These are phyloP conservation scores for Pleodorina starrii DNA, from an alignment of 139 green algal genomes.

Conservation along the genomic window DNA sequence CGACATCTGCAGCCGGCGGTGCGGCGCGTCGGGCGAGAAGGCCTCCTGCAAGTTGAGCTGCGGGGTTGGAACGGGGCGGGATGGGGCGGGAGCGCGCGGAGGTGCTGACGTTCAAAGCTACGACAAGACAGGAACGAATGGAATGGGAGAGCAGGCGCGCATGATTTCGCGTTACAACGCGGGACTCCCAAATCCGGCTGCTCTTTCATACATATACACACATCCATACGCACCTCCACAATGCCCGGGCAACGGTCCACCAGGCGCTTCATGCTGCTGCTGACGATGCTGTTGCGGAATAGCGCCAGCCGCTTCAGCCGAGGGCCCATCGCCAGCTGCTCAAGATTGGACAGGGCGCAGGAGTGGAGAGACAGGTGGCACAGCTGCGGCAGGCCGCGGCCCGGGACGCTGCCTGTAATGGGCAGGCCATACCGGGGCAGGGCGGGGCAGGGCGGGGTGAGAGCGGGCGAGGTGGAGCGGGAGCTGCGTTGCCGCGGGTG, in stretches of 20 bases:
- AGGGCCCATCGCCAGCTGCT: conserved; percentile 8
- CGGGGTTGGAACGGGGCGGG: too few relatives aligned
- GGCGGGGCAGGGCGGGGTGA: too few relatives aligned
- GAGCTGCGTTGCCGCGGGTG: too few relatives aligned
- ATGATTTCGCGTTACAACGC: too few relatives aligned
- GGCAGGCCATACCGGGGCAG: too few relatives aligned
- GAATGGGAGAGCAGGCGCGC: too few relatives aligned
- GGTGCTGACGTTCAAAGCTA: too few relatives aligned
- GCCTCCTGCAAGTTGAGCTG: conserved; percentile 45
- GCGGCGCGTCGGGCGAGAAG: conserved; percentile 30
- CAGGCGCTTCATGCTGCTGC: conserved; percentile 4
- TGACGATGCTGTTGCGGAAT: conserved; percentile 15
- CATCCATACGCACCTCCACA: conserved; percentile 21
- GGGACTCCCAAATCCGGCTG: too few relatives aligned
- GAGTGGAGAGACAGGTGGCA: conserved; percentile 37
- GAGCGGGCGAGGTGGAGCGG: too few relatives aligned
- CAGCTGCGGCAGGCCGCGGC: conserved; percentile 8
- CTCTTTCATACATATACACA: too few relatives aligned
- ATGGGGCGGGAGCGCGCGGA: too few relatives aligned
- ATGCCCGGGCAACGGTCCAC: conserved; percentile 24
- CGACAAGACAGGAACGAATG: too few relatives aligned
- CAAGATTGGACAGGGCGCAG: conserved; percentile 7
- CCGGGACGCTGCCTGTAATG: neutral
- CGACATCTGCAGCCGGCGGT: neutral
- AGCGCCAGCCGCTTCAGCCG: conserved; percentile 23